Conservation (phyloP, 331 rosid species). For the Pyracantha coccinea region DNA sequence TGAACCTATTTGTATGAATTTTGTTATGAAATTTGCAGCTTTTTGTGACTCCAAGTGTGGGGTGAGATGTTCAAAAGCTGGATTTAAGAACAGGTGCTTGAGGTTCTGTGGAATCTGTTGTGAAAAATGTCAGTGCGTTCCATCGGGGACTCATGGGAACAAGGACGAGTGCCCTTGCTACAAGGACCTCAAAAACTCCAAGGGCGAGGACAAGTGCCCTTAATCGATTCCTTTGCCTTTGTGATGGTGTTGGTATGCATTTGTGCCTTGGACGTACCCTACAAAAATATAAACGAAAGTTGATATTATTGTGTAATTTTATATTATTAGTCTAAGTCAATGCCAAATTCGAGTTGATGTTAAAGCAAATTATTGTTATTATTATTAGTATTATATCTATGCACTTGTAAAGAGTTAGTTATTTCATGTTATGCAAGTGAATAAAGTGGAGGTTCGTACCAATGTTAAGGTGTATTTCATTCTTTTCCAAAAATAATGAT, state of each 20-base stretch:
- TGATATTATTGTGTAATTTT: background rate
- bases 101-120: constrained; percentile 83
- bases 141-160: constrained; percentile 84
- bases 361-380: no score
- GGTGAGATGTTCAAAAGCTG: constrained; percentile 60
- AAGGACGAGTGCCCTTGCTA: constrained; percentile 92
- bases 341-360: no score
- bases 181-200: constrained; percentile 60
- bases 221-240: constrained; percentile 1
- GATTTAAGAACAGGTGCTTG: constrained; percentile 48
- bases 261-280: no score
- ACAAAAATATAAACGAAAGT: background rate
- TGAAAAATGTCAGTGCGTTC: constrained; percentile 64
- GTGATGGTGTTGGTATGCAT: background rate
- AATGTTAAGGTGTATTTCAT: background rate
- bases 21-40: constrained; percentile 12
- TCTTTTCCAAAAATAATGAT: no score
- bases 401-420: background rate
- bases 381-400: background rate
- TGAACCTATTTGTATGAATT: no score
- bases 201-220: constrained; percentile 80
- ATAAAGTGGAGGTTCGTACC: background rate
- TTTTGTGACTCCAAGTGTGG: constrained; percentile 50
- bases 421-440: background rate
- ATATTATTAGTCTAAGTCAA: no score